A percentile compares a stretch with the other conserved stretches of the same genome.
Evolutionary conservation across 345 rosid species (phyloP).

Genomic region (Geranium rotundifolium): DNA sequence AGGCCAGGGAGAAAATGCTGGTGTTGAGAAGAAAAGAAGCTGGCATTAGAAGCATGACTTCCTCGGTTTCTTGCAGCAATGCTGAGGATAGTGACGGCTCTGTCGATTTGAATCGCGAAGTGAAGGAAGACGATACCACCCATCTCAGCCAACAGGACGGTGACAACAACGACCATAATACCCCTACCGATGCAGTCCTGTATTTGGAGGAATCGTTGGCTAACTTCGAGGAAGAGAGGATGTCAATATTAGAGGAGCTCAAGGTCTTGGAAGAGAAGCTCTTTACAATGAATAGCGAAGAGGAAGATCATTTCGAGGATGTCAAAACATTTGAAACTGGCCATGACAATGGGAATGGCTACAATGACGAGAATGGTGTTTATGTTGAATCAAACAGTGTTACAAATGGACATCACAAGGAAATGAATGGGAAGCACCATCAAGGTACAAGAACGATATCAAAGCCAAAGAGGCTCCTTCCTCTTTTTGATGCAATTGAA

Average conservation of each 20-base stretch:
- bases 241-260: conserved; percentile 75
- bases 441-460: conserved; percentile 22
- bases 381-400: conserved; percentile 32
- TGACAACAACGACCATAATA: conserved; percentile 22
- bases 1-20: conserved; percentile 48
- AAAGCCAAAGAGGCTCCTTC: conserved; percentile 83
- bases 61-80: conserved; percentile 55
- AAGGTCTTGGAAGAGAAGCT: conserved; percentile 85
- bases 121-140: conserved; percentile 25
- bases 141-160: conserved; percentile 18
- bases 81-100: conserved; percentile 59
- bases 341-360: conserved; percentile 33
- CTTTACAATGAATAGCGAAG: conserved; percentile 39
- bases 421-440: conserved; percentile 44
- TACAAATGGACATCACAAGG: conserved; percentile 36
- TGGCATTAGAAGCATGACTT: conserved; percentile 30
- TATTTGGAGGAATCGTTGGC: conserved; percentile 68
- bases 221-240: conserved; percentile 73
- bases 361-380: conserved; percentile 10
- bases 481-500: conserved; percentile 62
- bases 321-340: conserved; percentile 25
- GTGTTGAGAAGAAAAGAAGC: conserved; percentile 39
- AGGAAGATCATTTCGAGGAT: conserved; percentile 40
- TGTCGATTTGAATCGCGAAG: conserved; percentile 38
- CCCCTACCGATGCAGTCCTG: conserved; percentile 62